These are phyloP conservation scores for Kuraishia piskuri DNA, from an alignment of 805 yeast genomes.

Conservation along the genomic window DNA sequence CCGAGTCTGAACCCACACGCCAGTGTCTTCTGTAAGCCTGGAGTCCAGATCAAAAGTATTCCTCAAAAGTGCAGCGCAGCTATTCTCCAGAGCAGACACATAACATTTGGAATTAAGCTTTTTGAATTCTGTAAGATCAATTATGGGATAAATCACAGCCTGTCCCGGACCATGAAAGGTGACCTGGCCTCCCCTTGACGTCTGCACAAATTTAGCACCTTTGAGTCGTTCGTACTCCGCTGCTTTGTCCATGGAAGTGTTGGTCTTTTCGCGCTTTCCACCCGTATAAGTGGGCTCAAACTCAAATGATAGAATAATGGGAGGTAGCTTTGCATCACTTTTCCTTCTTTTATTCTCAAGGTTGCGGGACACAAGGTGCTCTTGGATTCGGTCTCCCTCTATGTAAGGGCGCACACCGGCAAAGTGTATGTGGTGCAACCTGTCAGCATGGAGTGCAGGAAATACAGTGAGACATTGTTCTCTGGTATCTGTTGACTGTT, in stretches of 20 bases:
- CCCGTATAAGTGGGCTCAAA: constrained; percentile 85
- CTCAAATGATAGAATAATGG: constrained; percentile 74
- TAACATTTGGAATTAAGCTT: constrained; percentile 43
- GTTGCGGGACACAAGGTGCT: constrained; percentile 44
- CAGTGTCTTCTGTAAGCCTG: constrained; percentile 62
- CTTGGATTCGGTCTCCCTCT: constrained; percentile 50
- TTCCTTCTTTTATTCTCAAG: constrained; percentile 39
- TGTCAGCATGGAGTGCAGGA: neutral
- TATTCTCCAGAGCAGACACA: constrained; percentile 36
- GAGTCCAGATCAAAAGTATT: constrained; percentile 29
- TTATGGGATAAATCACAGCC: constrained; percentile 71
- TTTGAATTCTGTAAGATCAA: constrained; percentile 57
- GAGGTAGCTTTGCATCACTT: constrained; percentile 39
- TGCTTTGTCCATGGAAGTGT: constrained; percentile 22
- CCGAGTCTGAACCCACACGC: constrained; percentile 61
- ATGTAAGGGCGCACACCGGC: constrained; percentile 27
- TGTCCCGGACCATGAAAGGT: constrained; percentile 98
- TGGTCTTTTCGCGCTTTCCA: constrained; percentile 71
- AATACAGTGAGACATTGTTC: neutral
- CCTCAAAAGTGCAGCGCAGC: constrained; percentile 18
- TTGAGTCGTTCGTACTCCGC: constrained; percentile 18
- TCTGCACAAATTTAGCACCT: constrained; percentile 62
- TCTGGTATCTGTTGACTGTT: neutral
- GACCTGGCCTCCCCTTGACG: constrained; percentile 90
- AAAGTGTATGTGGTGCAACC: constrained; percentile 36